Percentiles rank a stretch among this genome's conserved stretches.
phyloP scores from a whole-genome alignment of 2,329 filamentous ascomycete species.

The Massarina eburnea region DNA sequence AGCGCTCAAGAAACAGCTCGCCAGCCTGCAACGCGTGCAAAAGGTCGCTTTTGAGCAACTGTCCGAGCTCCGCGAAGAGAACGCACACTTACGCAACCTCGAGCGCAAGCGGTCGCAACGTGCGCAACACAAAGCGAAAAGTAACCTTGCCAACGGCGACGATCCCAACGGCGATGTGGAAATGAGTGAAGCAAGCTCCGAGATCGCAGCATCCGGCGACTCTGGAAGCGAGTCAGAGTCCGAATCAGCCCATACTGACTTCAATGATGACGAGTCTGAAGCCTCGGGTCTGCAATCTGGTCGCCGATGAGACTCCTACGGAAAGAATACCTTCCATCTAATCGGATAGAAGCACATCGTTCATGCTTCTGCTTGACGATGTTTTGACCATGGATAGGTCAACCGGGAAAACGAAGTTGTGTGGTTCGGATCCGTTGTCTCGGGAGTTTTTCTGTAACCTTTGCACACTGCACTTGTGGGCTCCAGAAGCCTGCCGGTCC shows the following conservation, averaged over 20 bases:
- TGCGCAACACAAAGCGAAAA: conserved; percentile 22
- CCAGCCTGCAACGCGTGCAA: conserved; percentile 49
- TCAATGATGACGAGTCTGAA: conserved; percentile 6
- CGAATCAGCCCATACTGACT: conserved; percentile 17
- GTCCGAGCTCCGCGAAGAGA: conserved; percentile 46
- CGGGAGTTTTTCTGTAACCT: neutral
- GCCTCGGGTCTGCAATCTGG: neutral
- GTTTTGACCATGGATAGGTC: neutral
- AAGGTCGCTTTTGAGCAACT: conserved; percentile 50
- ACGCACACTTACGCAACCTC: conserved; percentile 35
- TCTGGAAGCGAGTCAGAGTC: conserved; percentile 15
- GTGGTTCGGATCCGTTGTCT: neutral
- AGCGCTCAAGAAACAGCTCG: conserved; percentile 43
- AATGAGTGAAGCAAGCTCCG: conserved; percentile 22
- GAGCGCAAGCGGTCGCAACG: conserved; percentile 31
- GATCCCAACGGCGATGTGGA: conserved; percentile 28
- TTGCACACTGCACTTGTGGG: neutral
- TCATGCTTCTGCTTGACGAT: neutral
- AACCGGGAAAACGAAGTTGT: neutral
- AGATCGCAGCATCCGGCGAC: conserved; percentile 8
- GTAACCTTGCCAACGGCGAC: conserved; percentile 24
- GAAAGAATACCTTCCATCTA: neutral
- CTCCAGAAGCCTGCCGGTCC: conserved; percentile 3
- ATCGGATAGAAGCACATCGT: neutral
- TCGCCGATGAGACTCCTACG: neutral